Base-by-base conservation (phyloP, 2,329 filamentous ascomycete genomes). In the Phyllosticta paracitricarpa region DNA sequence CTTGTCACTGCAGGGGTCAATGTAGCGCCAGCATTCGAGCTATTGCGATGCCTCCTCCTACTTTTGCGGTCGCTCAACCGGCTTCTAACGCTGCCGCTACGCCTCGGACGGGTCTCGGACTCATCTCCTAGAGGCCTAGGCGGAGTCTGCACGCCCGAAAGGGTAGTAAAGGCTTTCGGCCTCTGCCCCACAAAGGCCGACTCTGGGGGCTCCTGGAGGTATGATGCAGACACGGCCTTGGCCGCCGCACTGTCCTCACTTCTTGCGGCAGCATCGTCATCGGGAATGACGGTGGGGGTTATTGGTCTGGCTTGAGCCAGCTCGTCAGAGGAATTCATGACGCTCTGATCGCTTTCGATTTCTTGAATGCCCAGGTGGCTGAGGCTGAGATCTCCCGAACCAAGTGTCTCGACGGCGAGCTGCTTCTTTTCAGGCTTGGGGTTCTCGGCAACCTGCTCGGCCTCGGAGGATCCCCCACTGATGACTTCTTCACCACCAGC, bases 371-470 rank as follows among this genome's bases (percentile, higher is more conserved):
- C 93, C 52, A 97, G 79, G 69, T 96, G 90, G 68, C 89, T 91
- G 61, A 97, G 81, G 72, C 90, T 96, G 56, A 99, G 79, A 69
- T 97, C 89, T 4, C 94, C 94, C 68, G 85, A 85, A 12, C 94
- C 94, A 57, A 99, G 80, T 0, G 94, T 97, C 69, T 93, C 91
- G 2, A 97, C 83, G 1, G 94, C 91, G 12, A 86, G 84, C 66
- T 91, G 86, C 68, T 71, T 71, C 85, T 72, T 71, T 60, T 71
- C 69, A 5, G 65, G 59, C 3, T 65, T 66, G 54, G 64, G 56
- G 28, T 63, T 66, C 40, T 65, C 64, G 22, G 63, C 63, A 17
- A 14, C 35, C 5, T 55, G 24, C 10, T 68, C 55, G 4, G 57
- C 53, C 14, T 68, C 55, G 8, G 57, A 51, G 26, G 71, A 66